Percentiles rank a stretch among this genome's conserved stretches.
Conservation (phyloP, 75 land plant genomes). For the Azolla pinnata region DNA sequence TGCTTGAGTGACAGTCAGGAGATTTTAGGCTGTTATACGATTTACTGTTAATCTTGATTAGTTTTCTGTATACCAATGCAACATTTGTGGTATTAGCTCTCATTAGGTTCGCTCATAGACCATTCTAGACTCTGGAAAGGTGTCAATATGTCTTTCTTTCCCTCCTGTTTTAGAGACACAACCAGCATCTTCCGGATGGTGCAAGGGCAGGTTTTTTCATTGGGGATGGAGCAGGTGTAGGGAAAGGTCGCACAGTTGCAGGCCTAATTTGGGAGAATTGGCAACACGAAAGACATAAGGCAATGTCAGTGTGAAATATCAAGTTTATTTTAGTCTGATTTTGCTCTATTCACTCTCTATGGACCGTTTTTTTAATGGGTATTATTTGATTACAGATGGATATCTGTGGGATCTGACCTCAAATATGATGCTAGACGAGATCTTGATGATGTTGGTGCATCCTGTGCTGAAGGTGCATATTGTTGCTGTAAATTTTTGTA, state of each 20-base stretch:
- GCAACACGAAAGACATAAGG: constrained; percentile 71
- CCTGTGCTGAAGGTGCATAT: constrained; percentile 49
- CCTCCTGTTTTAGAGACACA: constrained; percentile 72
- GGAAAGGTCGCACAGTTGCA: constrained; percentile 94
- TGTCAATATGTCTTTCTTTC: no score
- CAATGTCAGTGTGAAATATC: constrained; percentile 45
- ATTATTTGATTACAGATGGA: constrained; percentile 84
- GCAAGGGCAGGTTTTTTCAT: constrained; percentile 88
- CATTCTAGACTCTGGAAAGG: no score
- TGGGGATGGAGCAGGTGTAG: constrained; percentile 99
- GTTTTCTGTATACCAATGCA: no score
- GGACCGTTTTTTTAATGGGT: constrained; percentile 3
- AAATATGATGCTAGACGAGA: constrained; percentile 93
- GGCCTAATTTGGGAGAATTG: constrained; percentile 98
- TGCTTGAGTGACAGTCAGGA: no score
- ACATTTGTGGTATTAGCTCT: background rate
- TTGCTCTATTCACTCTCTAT: constrained; percentile 6
- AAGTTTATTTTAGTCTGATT: background rate
- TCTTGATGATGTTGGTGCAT: constrained; percentile 91
- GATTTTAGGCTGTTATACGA: no score
- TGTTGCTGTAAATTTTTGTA: background rate
- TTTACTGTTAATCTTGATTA: no score
- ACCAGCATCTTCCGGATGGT: constrained; percentile 61
- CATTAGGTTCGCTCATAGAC: no score
- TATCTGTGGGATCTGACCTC: constrained; percentile 90